These are phyloP conservation scores for Chondrus crispus DNA, from an alignment of 23 red algal genomes.

Conservation along the genomic window DNA sequence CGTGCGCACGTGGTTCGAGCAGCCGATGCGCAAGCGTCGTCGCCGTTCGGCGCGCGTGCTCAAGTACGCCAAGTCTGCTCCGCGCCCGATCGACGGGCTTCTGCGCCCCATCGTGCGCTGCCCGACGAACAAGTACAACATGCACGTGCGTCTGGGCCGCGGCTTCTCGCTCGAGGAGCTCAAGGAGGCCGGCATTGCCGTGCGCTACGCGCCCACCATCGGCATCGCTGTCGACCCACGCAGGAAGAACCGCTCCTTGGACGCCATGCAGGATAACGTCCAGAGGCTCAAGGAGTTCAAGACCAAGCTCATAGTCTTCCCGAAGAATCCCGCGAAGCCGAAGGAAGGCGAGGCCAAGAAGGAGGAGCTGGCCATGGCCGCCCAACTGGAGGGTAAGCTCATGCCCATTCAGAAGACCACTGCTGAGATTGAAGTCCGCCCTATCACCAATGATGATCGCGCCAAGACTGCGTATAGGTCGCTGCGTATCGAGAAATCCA, in stretches of 20 bases:
- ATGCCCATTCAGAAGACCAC: slow-evolving; percentile 66
- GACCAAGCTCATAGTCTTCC: slow-evolving; percentile 94
- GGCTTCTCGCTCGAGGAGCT: slow-evolving; percentile 98
- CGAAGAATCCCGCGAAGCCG: slow-evolving; percentile 70
- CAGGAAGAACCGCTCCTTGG: slow-evolving; percentile 82
- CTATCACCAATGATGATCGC: slow-evolving; percentile 91
- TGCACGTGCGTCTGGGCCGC: slow-evolving; percentile 73
- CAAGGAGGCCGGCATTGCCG: slow-evolving; percentile 79
- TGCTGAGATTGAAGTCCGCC: slow-evolving; percentile 28
- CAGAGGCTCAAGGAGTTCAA: slow-evolving; percentile 97
- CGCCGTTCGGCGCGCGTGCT: slow-evolving; percentile 67
- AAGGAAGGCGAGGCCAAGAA: slow-evolving; percentile 83
- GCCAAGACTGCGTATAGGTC: slow-evolving; percentile 56
- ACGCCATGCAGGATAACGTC: slow-evolving; percentile 87
- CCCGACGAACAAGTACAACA: slow-evolving; percentile 91
- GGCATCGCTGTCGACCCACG: slow-evolving; percentile 97
- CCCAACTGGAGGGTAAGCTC: slow-evolving; percentile 65
- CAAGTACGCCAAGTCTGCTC: slow-evolving; percentile 79
- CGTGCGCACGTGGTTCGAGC: slow-evolving; percentile 98
- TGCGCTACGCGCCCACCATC: slow-evolving; percentile 72
- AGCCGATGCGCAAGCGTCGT: slow-evolving; percentile 98
- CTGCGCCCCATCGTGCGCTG: slow-evolving; percentile 94
- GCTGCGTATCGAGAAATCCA: slow-evolving; percentile 75
- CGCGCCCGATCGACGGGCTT: slow-evolving; percentile 82
- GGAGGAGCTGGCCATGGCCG: slow-evolving; percentile 61